Percentiles rank a stretch among this genome's conserved stretches.
Evolutionary conservation across 352 stramenopile species (phyloP).

Genomic region (Phytopythium boreale): DNA sequence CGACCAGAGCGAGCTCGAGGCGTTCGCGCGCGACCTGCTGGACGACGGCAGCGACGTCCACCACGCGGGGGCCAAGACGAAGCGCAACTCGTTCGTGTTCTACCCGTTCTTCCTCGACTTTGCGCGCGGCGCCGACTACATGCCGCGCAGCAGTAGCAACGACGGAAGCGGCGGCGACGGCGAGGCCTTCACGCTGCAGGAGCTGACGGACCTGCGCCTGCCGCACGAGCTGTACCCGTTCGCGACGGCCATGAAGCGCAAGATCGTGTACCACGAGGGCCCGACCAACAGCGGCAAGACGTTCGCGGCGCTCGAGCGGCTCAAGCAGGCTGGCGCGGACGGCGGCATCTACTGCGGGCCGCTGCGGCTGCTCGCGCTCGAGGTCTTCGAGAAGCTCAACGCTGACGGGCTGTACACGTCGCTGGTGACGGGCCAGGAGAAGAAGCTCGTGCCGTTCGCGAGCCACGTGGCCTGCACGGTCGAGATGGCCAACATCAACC

Average conservation of each 20-base stretch:
- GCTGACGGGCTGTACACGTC: slow-evolving; percentile 92
- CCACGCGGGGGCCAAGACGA: slow-evolving; percentile 6
- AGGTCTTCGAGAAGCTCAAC: slow-evolving; percentile 95
- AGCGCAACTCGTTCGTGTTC: slow-evolving; percentile 63
- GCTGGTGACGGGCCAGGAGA: slow-evolving; percentile 96
- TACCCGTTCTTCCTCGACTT: slow-evolving; percentile 77
- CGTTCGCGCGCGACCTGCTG: slow-evolving; percentile 49
- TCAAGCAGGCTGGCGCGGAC: slow-evolving; percentile 86
- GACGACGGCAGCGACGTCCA: slow-evolving; percentile 28
- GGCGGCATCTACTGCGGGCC: slow-evolving; percentile 94
- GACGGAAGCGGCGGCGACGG: slow-evolving; percentile 29
- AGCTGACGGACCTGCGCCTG: slow-evolving; percentile 70
- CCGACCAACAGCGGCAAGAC: slow-evolving; percentile 98
- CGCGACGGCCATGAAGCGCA: slow-evolving; percentile 71
- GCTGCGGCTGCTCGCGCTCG: slow-evolving; percentile 92
- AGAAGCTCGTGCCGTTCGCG: slow-evolving; percentile 82
- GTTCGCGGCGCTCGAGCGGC: slow-evolving; percentile 89
- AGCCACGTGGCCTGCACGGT: slow-evolving; percentile 86
- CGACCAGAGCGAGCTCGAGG: slow-evolving; percentile 48
- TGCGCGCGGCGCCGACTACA: slow-evolving; percentile 33
- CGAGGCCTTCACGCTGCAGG: slow-evolving; percentile 47
- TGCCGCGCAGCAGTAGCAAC: too few relatives aligned
- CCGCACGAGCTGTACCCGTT: slow-evolving; percentile 85
- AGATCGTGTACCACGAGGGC: slow-evolving; percentile 91
- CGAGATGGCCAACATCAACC: slow-evolving; percentile 86